Conservation (phyloP, 2,329 filamentous ascomycete genomes). For the Ophiostoma novo-ulmi region DNA sequence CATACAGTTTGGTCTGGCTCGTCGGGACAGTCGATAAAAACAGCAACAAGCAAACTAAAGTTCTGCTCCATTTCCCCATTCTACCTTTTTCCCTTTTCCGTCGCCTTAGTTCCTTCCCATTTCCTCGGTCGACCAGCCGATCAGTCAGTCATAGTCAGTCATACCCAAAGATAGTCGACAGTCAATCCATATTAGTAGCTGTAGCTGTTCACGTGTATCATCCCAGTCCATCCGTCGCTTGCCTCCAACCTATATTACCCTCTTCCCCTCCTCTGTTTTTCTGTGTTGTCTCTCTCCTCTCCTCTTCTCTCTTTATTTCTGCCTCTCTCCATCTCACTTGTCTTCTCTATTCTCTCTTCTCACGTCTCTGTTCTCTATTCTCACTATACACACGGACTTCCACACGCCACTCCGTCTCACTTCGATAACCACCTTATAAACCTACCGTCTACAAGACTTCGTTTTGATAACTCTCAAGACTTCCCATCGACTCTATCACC, state of each 20-base stretch:
- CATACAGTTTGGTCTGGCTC: no score
- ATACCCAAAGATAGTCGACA: neutral
- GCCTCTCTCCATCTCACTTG: neutral
- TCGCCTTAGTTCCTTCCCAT: conserved; percentile 9
- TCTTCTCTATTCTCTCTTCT: neutral
- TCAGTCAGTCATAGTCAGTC: conserved; percentile 5
- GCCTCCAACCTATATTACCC: conserved; percentile 8
- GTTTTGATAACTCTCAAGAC: neutral
- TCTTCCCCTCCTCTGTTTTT: neutral
- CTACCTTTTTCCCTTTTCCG: neutral
- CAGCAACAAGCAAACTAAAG: neutral
- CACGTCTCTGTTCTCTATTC: neutral
- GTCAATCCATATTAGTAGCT: neutral
- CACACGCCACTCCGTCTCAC: neutral
- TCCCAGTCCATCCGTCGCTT: neutral
- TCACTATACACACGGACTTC: neutral
- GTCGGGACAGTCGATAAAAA: no score
- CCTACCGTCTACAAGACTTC: neutral
- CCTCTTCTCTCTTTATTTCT: neutral
- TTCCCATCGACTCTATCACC: neutral
- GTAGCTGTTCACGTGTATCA: conserved; percentile 1
- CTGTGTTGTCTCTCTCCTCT: neutral
- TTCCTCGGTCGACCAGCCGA: conserved; percentile 19
- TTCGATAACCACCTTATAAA: neutral
- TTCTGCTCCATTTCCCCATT: neutral